These are phyloP conservation scores for Phanerochaete sordida DNA, from an alignment of 768 basidiomycete genomes.

Conservation along the genomic window DNA sequence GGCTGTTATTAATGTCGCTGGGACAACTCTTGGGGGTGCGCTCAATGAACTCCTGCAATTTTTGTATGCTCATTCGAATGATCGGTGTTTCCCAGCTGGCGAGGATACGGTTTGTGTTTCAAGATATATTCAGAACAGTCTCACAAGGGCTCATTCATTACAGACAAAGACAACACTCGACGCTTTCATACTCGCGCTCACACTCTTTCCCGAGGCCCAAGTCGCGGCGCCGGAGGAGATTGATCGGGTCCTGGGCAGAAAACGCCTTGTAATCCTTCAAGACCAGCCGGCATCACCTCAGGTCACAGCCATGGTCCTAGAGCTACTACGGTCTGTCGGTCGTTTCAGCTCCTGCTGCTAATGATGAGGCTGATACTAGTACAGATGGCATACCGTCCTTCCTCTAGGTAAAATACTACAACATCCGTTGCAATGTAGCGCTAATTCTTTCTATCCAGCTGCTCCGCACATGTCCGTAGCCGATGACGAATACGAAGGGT, in stretches of 20 bases:
- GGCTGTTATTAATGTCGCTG: too few relatives aligned
- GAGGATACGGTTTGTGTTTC: too few relatives aligned
- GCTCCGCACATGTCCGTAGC: neutral
- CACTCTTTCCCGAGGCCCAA: constrained; percentile 31
- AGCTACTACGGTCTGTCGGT: neutral
- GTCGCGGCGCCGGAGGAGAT: neutral
- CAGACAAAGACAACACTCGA: neutral
- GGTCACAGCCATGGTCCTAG: constrained; percentile 30
- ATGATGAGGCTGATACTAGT: neutral
- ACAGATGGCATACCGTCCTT: neutral
- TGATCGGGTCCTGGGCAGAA: neutral
- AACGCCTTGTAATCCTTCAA: neutral
- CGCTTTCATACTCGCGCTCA: constrained; percentile 32
- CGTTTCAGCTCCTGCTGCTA: neutral
- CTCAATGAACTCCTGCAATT: too few relatives aligned
- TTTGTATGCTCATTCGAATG: too few relatives aligned
- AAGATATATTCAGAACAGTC: too few relatives aligned
- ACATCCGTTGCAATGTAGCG: too few relatives aligned
- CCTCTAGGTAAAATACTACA: neutral
- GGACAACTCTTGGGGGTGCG: too few relatives aligned
- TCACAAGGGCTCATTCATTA: neutral
- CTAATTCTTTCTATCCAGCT: neutral
- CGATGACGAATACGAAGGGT: constrained; percentile 2
- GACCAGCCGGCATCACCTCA: neutral
- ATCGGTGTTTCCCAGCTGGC: neutral